phyloP scores from a whole-genome alignment of 805 yeast species.

The Yarrowia phangngaensis region DNA sequence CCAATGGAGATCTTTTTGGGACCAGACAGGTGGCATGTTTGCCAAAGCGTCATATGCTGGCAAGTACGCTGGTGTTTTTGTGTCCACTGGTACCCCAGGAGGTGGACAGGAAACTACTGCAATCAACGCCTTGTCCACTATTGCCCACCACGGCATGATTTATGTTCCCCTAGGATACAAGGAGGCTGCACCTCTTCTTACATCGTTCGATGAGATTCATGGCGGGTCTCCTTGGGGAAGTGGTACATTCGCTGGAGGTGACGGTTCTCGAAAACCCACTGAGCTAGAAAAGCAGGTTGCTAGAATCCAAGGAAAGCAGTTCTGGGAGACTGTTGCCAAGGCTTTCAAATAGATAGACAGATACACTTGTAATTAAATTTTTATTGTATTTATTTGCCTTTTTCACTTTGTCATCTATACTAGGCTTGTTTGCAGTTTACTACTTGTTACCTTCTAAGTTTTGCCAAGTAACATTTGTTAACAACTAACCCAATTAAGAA shows the following conservation, averaged over 20 bases:
- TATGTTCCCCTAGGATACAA: slow-evolving; percentile 76
- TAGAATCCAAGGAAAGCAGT: slow-evolving; percentile 60
- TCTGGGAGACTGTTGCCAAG: slow-evolving; percentile 46
- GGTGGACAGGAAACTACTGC: slow-evolving; percentile 77
- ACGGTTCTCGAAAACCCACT: slow-evolving; percentile 68
- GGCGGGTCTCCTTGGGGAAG: slow-evolving; percentile 91
- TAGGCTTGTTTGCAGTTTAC: too few species aligned
- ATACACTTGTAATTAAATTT: too few species aligned
- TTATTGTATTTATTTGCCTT: too few species aligned
- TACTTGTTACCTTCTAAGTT: too few species aligned
- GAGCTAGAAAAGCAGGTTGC: slow-evolving; percentile 65
- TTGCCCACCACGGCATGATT: slow-evolving; percentile 74
- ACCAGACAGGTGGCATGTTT: slow-evolving; percentile 73
- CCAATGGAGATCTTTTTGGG: slow-evolving; percentile 76
- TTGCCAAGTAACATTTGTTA: too few species aligned
- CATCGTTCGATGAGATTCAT: slow-evolving; percentile 62
- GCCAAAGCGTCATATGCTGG: slow-evolving; percentile 64
- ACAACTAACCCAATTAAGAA: too few species aligned
- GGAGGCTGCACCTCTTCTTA: slow-evolving; percentile 50
- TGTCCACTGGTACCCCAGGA: slow-evolving; percentile 67
- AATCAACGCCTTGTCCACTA: slow-evolving; percentile 52
- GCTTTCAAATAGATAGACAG: slow-evolving; percentile 23
- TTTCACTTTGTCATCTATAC: too few species aligned
- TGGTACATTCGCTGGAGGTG: slow-evolving; percentile 70
- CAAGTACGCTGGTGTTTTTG: slow-evolving; percentile 72